phyloP scores from a whole-genome alignment of 768 basidiomycete genomes.

The Terana coerulea region DNA sequence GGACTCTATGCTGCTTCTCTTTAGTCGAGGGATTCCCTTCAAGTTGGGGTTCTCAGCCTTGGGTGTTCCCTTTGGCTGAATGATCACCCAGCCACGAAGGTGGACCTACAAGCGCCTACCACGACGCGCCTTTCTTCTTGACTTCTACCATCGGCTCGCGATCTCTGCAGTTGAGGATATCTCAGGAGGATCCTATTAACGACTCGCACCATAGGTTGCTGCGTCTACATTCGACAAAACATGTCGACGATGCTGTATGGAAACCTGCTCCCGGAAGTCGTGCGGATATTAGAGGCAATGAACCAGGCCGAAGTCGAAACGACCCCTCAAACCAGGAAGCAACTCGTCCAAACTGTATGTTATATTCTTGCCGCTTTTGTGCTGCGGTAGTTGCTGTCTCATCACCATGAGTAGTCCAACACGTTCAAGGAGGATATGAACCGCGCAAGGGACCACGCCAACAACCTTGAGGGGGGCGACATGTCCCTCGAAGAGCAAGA shows the following conservation, averaged over 20 bases:
- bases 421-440: slow-evolving; percentile 4
- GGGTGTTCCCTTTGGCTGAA: no score
- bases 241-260: slow-evolving; percentile 1
- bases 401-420: no score
- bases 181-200: no score
- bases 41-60: no score
- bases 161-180: no score
- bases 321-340: neutral
- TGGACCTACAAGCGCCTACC: no score
- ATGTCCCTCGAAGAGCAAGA: slow-evolving; percentile 8
- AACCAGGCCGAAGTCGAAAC: neutral
- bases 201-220: no score
- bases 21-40: neutral
- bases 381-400: neutral
- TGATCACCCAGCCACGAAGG: no score
- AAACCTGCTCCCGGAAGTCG: slow-evolving; percentile 1
- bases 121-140: no score
- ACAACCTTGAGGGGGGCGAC: slow-evolving; percentile 4
- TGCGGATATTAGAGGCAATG: neutral
- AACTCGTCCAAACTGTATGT: slow-evolving; percentile 4
- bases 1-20: no score
- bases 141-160: no score
- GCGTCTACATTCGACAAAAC: no score
- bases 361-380: neutral
- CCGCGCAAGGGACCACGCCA: slow-evolving; percentile 1